Conservation (phyloP, 768 basidiomycete genomes). For the Pleurotus ostreatus region DNA sequence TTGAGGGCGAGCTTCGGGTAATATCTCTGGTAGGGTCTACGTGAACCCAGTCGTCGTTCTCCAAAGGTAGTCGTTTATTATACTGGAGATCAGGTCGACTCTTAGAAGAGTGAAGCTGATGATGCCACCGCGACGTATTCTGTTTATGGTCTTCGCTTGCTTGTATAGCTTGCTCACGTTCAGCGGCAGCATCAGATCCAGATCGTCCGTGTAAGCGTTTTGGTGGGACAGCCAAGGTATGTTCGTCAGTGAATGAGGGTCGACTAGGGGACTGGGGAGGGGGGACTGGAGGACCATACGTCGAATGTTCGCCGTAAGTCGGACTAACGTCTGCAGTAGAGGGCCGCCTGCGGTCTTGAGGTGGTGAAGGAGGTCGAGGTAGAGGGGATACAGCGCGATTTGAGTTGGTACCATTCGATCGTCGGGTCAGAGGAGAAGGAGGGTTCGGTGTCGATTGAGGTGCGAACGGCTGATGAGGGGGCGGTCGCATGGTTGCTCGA, state of each 20-base stretch:
- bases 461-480: constrained; percentile 26
- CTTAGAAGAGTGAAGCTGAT: constrained; percentile 11
- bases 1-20: constrained; percentile 18
- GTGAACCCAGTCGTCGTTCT: constrained; percentile 18
- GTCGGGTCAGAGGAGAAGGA: constrained; percentile 37
- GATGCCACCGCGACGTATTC: constrained; percentile 8
- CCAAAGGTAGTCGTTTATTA: constrained; percentile 18
- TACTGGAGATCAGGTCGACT: constrained; percentile 13
- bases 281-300: constrained; percentile 24
- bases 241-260: constrained; percentile 33
- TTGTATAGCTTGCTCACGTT: constrained; percentile 40
- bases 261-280: constrained; percentile 45
- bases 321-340: constrained; percentile 15
- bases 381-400: constrained; percentile 12
- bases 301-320: constrained; percentile 27
- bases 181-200: constrained; percentile 48
- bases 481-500: constrained; percentile 34
- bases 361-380: constrained; percentile 30
- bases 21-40: not conserved
- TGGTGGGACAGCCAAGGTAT: constrained; percentile 27
- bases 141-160: constrained; percentile 31
- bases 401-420: constrained; percentile 24
- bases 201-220: constrained; percentile 36
- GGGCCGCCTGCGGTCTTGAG: constrained; percentile 18
- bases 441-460: constrained; percentile 20